Base-by-base conservation (phyloP, 1,139 yeast species). In the Hyphopichia fennica region DNA sequence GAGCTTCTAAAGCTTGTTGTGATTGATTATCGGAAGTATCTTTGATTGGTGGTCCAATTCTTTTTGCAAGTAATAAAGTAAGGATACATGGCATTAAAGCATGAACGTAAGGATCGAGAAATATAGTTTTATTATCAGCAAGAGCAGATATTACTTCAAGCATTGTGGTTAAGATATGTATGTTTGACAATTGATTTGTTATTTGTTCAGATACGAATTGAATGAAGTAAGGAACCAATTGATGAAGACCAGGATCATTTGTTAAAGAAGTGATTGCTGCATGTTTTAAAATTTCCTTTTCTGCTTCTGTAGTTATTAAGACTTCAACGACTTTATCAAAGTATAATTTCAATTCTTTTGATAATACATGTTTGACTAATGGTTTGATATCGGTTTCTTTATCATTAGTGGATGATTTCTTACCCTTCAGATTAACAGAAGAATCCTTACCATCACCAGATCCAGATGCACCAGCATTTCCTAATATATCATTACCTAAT, bases 131-230 rank as follows among this genome's bases (percentile, higher is more conserved):
- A 64, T 95, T 95, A 38, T 87, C 82, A 38, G 91, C 76, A 40
- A 95, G 73, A 0, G 98, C 93, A 48, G 88, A 86, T 18, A 93
- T 81, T 45, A 90, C 91, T 61, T 89, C 96, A 50, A 95, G 71
- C 91, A 93, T 90, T 9, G 96, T 87, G n/a, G 87, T 77, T 42
- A 93, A 70, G 29, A 88, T 68, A 15, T 80, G 82, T 38, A 87
- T 72, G 56, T 86, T 85, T 53, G 88, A 80, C 51, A 93, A 75
- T 57, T 89, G 93, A 58, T 89, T 87, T 1, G 98, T 89, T 44
- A 93, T 84, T 56, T 95, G 96, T 60, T 95, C 99, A 11, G 97
- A 96, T 22, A 90, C 90, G 61, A 93, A 91, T 59, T 93, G 98
- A 42, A 93, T 90, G 54, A 95, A 88, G 60, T 95, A 95, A 2